Base-by-base conservation (phyloP, 106 monocot species). In the Allium fistulosum region DNA sequence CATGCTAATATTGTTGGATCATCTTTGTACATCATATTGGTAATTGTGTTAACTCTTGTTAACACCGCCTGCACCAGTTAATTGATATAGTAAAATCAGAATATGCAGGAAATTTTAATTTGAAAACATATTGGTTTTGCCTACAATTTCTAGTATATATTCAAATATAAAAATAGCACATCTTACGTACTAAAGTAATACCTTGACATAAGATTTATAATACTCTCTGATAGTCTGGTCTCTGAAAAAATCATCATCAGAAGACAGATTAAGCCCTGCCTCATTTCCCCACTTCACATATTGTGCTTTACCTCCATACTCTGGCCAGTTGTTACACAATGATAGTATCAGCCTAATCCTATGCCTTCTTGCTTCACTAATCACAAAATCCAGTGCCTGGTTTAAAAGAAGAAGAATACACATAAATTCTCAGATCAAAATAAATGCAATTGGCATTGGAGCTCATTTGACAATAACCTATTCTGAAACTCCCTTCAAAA, bases 1-100 rank as follows among this genome's bases (percentile, higher is more conserved):
- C 94, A 94, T n/a, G 87, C 84, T 28, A 94, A 82, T 51, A 94
- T 90, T 10, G 94, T 94, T 6, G 90, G 90, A 73, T 90, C 94
- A 56, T 94, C 84, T 71, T 83, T 94, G 72, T 94, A 94, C 26
- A 75, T 74, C 50, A 85, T 47, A 53, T 83, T 81, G 2, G 82
- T 94, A 64, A 85, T 15, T 13, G 87, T 87, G 59, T 94, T 94
- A 14, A 85, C 77, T 72, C 90, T 87, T 15, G 72, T 85, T 16
- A 94, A 73, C 66, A 94, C 68, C 28, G 62, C 76, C 94, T 94
- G 53, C 11, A 62, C 11, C 7, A 13, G 26, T 4, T 60, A 22
- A 22, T 18, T 62, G 45, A 46, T 27, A 46, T 15, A 62, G 15
- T 1, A 62, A 62, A 11, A 26, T 62, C 26, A 37, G 2, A 18